Evolutionary conservation across 805 yeast genomes (phyloP).

Genomic region (Candida easanensis): DNA sequence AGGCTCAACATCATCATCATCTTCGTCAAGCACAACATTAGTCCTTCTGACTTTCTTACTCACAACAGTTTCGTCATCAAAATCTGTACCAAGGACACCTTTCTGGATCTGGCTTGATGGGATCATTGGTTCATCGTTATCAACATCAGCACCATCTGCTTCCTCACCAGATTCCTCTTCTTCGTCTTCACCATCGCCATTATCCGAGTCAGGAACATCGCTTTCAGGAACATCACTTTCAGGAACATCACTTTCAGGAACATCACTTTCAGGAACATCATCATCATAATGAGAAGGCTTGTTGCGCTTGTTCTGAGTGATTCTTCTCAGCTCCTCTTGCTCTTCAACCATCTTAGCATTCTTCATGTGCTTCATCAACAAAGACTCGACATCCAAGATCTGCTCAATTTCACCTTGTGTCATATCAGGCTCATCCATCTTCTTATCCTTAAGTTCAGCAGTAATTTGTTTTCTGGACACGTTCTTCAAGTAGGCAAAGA

Average conservation of each 20-base stretch:
- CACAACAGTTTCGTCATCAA: slow-evolving; percentile 6
- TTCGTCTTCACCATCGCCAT: slow-evolving; percentile 12
- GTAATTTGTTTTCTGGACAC: slow-evolving; percentile 49
- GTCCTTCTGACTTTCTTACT: slow-evolving; percentile 8
- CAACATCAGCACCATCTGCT: slow-evolving; percentile 1
- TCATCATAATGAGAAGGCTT: slow-evolving; percentile 13
- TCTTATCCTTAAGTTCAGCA: slow-evolving; percentile 45
- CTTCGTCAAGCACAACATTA: slow-evolving; percentile 17
- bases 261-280: slow-evolving; percentile 24
- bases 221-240: slow-evolving; percentile 23
- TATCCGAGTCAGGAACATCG: slow-evolving; percentile 24
- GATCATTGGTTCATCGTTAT: background rate
- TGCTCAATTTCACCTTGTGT: slow-evolving; percentile 12
- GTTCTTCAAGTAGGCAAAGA: slow-evolving; percentile 37
- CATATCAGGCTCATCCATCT: slow-evolving; percentile 2
- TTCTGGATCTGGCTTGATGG: slow-evolving; percentile 12
- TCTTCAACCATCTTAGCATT: slow-evolving; percentile 27
- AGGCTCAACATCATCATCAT: slow-evolving; percentile 19
- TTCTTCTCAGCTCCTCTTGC: slow-evolving; percentile 32
- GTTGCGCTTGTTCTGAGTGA: slow-evolving; percentile 16
- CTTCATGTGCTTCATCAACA: slow-evolving; percentile 23
- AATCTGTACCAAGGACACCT: background rate
- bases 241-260: too few relatives aligned
- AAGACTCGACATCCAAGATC: slow-evolving; percentile 22
- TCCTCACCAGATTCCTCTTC: slow-evolving; percentile 14